Evolutionary conservation across 257 asterid genomes (phyloP).

Genomic region (Apocynum venetum): DNA sequence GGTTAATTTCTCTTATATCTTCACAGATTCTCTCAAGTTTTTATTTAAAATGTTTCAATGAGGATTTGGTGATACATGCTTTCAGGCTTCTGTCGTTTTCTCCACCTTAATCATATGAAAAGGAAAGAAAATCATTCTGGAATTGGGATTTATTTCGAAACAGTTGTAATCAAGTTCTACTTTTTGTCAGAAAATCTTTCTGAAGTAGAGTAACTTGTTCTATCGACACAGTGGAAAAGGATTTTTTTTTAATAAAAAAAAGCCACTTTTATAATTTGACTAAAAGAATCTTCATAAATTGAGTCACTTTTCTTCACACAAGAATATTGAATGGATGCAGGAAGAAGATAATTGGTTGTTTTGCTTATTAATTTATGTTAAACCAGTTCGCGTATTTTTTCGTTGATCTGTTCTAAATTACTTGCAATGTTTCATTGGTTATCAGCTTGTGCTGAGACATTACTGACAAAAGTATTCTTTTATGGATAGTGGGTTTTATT

Average conservation of each 20-base stretch:
- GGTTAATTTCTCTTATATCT: not conserved
- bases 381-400: not conserved
- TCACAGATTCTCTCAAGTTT: not conserved
- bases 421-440: not conserved
- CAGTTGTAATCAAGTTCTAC: not conserved
- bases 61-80: not conserved
- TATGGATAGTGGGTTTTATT: not conserved
- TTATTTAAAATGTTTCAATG: not conserved
- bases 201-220: too few relatives aligned
- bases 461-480: not conserved
- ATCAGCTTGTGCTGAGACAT: not conserved
- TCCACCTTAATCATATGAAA: not conserved
- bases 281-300: not conserved
- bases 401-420: not conserved
- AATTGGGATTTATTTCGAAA: not conserved
- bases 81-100: not conserved
- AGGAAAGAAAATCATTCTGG: not conserved
- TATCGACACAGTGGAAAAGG: not conserved
- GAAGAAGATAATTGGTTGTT: not conserved
- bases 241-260: too few relatives aligned
- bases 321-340: not conserved
- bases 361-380: not conserved
- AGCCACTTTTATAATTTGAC: not conserved
- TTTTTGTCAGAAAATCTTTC: not conserved
- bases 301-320: not conserved